A percentile compares a stretch with the other conserved stretches of the same genome.
These are phyloP conservation scores for Trametes versicolor DNA, from an alignment of 1,284 basidiomycete genomes.

Conservation along the genomic window DNA sequence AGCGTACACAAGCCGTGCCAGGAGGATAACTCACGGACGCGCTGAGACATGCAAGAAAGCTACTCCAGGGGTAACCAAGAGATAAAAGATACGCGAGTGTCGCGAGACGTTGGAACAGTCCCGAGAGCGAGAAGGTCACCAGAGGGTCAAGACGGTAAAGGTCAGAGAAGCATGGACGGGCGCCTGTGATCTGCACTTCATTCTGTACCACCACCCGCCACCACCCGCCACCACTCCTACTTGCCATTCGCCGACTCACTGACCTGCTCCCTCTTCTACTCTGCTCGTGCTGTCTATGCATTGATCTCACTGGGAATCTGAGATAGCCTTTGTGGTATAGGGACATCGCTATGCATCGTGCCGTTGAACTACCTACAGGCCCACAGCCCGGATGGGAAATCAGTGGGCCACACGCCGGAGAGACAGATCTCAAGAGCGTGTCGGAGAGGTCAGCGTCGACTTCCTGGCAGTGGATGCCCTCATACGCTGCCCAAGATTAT, in stretches of 20 bases:
- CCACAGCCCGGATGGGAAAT: constrained; percentile 67
- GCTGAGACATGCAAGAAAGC: constrained; percentile 67
- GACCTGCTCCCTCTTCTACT: not conserved
- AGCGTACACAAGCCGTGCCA: not conserved
- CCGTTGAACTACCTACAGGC: constrained; percentile 62
- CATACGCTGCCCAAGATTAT: not conserved
- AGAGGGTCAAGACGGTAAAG: not conserved
- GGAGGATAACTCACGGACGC: constrained; percentile 69
- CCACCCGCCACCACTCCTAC: too few species aligned
- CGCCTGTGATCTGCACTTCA: not conserved
- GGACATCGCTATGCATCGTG: constrained; percentile 34
- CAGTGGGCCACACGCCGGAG: constrained; percentile 49
- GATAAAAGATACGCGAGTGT: not conserved
- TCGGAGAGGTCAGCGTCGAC: constrained; percentile 64
- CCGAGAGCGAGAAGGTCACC: not conserved
- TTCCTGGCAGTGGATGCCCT: too few species aligned
- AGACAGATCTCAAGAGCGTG: constrained; percentile 52
- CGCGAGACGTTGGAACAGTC: not conserved
- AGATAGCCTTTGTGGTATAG: not conserved
- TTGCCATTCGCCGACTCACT: too few species aligned
- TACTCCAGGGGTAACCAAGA: not conserved
- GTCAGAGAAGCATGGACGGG: not conserved
- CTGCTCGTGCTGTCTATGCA: not conserved
- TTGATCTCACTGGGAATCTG: not conserved
- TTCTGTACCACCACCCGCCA: not conserved